Evolutionary conservation across 2,329 filamentous ascomycete species (phyloP).

Genomic region (Emericellopsis atlantica): DNA sequence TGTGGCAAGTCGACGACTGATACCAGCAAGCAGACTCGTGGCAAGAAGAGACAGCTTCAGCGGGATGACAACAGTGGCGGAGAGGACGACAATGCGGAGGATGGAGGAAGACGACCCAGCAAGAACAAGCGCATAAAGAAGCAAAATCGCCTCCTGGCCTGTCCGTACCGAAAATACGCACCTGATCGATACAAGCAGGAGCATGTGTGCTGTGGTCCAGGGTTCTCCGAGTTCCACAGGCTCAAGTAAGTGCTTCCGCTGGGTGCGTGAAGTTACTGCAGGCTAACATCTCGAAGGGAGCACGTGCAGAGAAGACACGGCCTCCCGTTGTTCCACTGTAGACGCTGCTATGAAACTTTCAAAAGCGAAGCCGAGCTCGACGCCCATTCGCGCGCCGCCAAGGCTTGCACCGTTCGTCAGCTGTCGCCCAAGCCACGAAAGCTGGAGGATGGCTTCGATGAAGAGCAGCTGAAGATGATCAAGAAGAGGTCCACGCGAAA

Average conservation of each 20-base stretch:
- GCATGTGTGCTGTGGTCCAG: not conserved
- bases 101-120: not conserved
- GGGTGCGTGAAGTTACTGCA: not conserved
- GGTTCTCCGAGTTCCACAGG: not conserved
- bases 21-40: not conserved
- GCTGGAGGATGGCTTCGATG: not conserved
- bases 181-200: not conserved
- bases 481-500: not conserved
- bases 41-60: not conserved
- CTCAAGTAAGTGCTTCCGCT: not conserved
- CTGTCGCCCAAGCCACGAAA: not conserved
- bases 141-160: not conserved
- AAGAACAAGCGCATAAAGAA: constrained; percentile 1
- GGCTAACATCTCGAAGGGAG: not conserved
- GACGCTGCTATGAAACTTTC: not conserved
- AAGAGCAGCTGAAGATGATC: not conserved
- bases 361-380: not conserved
- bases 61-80: not conserved
- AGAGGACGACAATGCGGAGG: not conserved
- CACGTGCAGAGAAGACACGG: not conserved
- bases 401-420: not conserved
- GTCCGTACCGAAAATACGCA: not conserved
- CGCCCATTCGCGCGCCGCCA: not conserved
- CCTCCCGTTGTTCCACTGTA: not conserved
- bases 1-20: not conserved